Conservation (phyloP, 192 early-diverging fungal genomes). For the Coemansia sp. region DNA sequence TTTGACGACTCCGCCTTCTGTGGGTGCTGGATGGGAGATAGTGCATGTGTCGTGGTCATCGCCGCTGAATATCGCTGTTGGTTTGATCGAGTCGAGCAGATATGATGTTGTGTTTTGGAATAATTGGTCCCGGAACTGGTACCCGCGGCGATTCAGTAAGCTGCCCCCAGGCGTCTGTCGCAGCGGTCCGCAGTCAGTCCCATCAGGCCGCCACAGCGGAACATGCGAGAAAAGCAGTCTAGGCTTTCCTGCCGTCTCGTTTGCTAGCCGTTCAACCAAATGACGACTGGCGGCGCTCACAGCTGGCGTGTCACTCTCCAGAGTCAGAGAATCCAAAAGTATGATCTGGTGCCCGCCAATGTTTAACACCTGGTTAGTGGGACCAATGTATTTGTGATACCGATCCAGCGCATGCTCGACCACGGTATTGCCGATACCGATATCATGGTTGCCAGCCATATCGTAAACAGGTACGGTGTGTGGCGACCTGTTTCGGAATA, state of each 20-base stretch:
- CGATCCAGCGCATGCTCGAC: slow-evolving; percentile 40
- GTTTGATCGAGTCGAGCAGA: slow-evolving; percentile 65
- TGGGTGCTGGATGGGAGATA: slow-evolving; percentile 49
- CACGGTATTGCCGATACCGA: slow-evolving; percentile 76
- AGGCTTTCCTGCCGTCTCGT: not conserved
- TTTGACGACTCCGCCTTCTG: not conserved
- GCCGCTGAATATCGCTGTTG: slow-evolving; percentile 78
- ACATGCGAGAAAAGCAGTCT: slow-evolving; percentile 85
- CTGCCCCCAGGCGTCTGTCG: slow-evolving; percentile 52
- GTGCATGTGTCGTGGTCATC: slow-evolving; percentile 95
- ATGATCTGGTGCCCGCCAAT: slow-evolving; percentile 69
- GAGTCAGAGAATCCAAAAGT: slow-evolving; percentile 76
- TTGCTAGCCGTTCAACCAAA: slow-evolving; percentile 22
- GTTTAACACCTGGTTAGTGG: slow-evolving; percentile 58
- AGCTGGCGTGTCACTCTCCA: slow-evolving; percentile 44
- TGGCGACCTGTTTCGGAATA: slow-evolving; percentile 56
- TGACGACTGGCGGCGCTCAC: slow-evolving; percentile 16
- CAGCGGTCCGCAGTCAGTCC: slow-evolving; percentile 69
- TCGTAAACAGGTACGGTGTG: slow-evolving; percentile 45
- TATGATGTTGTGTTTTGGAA: slow-evolving; percentile 56
- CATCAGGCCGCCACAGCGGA: slow-evolving; percentile 74
- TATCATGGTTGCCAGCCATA: slow-evolving; percentile 93
- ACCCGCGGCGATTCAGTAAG: slow-evolving; percentile 67
- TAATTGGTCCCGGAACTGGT: slow-evolving; percentile 91
- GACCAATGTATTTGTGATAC: slow-evolving; percentile 60